Percentiles rank a stretch among this genome's conserved stretches.
phyloP scores from a whole-genome alignment of 345 rosid genomes.

The Linum usitatissimum region DNA sequence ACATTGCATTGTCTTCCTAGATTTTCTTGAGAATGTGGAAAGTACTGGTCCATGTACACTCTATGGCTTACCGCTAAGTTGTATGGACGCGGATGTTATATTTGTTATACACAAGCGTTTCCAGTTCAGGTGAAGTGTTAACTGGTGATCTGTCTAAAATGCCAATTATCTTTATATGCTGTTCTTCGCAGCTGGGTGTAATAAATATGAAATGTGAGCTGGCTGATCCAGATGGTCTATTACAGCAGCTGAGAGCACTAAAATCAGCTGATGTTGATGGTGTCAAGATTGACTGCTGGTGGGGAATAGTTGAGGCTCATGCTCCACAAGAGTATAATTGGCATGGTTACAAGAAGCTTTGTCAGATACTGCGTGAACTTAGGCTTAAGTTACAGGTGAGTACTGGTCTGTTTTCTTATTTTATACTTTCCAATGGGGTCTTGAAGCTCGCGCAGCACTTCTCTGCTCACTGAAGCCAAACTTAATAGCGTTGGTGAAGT shows the following conservation, averaged over 20 bases:
- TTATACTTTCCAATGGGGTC: neutral
- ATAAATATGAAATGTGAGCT: constrained; percentile 92
- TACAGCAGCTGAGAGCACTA: constrained; percentile 67
- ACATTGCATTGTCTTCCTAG: neutral
- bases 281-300: constrained; percentile 90
- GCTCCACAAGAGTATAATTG: constrained; percentile 82
- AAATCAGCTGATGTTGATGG: constrained; percentile 78
- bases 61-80: neutral
- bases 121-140: constrained; percentile 1
- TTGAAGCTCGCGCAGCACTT: neutral
- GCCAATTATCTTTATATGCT: constrained; percentile 10
- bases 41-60: neutral
- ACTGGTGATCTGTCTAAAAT: constrained; percentile 1
- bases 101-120: constrained; percentile 4
- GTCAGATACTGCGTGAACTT: constrained; percentile 69
- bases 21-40: neutral
- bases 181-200: constrained; percentile 62
- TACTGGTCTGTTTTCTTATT: neutral
- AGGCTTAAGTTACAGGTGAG: constrained; percentile 88
- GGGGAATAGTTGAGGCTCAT: constrained; percentile 97
- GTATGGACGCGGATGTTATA: constrained; percentile 3
- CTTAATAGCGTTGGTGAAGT: neutral
- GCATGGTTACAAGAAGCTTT: constrained; percentile 79
- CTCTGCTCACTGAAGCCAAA: neutral
- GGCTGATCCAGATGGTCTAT: constrained; percentile 75